Percentiles rank a stretch among this genome's conserved stretches.
These are phyloP conservation scores for Penicillium decumbens DNA, from an alignment of 2,329 filamentous ascomycete species.

Conservation along the genomic window DNA sequence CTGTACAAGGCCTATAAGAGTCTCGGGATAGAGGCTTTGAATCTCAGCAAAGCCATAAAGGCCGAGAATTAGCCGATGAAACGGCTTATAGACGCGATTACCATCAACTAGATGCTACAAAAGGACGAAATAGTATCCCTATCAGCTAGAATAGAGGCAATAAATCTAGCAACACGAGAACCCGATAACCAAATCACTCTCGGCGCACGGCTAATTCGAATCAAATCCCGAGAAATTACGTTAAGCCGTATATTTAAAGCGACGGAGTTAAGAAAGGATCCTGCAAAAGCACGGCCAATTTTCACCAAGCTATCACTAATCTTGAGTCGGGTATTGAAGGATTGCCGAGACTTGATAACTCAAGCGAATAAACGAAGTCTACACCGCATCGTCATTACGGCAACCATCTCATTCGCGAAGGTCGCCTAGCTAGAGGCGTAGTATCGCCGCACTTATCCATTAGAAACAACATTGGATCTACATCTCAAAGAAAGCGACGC, in stretches of 20 bases:
- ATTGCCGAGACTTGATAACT: slow-evolving; percentile 8
- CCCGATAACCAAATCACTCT: slow-evolving; percentile 8
- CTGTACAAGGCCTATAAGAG: background rate
- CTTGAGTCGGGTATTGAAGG: background rate
- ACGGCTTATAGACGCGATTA: slow-evolving; percentile 10
- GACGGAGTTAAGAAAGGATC: background rate
- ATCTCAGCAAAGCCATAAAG: slow-evolving; percentile 1
- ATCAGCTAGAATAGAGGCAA: background rate
- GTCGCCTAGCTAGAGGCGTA: slow-evolving; percentile 6
- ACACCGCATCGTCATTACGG: slow-evolving; percentile 8
- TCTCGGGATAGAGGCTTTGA: background rate
- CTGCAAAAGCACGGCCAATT: background rate
- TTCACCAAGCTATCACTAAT: background rate
- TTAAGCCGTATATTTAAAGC: background rate
- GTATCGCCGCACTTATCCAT: slow-evolving; percentile 4
- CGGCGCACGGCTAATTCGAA: slow-evolving; percentile 2
- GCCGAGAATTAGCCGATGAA: slow-evolving; percentile 9
- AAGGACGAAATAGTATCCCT: slow-evolving; percentile 1
- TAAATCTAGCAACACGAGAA: slow-evolving; percentile 2
- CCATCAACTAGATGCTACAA: background rate
- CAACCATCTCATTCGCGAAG: slow-evolving; percentile 9
- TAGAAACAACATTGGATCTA: background rate
- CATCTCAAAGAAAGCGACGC: background rate
- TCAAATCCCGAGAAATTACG: slow-evolving; percentile 1
- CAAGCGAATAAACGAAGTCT: slow-evolving; percentile 4